Evolutionary conservation across 2,329 filamentous ascomycete species (phyloP), one percentile per base, ranked within the genome.

Genomic region (Fulvia fulva): DNA sequence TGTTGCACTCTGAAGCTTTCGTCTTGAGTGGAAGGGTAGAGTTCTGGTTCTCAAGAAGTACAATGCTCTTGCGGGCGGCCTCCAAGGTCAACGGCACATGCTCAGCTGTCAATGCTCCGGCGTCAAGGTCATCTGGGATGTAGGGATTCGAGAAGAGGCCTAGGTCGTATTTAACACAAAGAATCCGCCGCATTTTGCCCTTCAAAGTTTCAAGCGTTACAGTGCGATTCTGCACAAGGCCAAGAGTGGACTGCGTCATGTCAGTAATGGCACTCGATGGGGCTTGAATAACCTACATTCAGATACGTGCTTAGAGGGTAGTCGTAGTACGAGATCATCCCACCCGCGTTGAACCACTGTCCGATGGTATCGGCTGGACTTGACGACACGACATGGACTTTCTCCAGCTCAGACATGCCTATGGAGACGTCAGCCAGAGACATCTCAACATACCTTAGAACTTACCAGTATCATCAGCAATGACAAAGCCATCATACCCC

Each of bases 261-360:
- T 49, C 25, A 51, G 45, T n/a, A 44, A 19, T 28, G 28, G 8
- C 25, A 8, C 19, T 7, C 11, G 9, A 7, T 9, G 11, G 21
- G 8, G n/a, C 5, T 23, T 14, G 32, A 9, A 3, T 23, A 5
- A 14, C 57, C 53, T 26, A 59, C 57, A 44, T 61, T 57, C 16
- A 63, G 51, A 46, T 61, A 61, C 2, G 41, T 59, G 2, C 61
- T 57, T 16, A 63, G 41, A 9, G 61, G 58, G 37, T 63, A 63
- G 51, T 63, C 61, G 26, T 63, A 63, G 47, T 57, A 63, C 1
- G 49, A 58, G 6, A 63, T 55, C 61, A 63, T 61, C n/a, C 58
- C 61, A 21, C 58, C 58, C 6, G 61, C 58, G 41, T 58, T 61
- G 56, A 57, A 61, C 58, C 61, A 61, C 44, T 63, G 61, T 5